Evolutionary conservation across 257 asterid species (phyloP).

Genomic region (Schizonepeta tenuifolia): DNA sequence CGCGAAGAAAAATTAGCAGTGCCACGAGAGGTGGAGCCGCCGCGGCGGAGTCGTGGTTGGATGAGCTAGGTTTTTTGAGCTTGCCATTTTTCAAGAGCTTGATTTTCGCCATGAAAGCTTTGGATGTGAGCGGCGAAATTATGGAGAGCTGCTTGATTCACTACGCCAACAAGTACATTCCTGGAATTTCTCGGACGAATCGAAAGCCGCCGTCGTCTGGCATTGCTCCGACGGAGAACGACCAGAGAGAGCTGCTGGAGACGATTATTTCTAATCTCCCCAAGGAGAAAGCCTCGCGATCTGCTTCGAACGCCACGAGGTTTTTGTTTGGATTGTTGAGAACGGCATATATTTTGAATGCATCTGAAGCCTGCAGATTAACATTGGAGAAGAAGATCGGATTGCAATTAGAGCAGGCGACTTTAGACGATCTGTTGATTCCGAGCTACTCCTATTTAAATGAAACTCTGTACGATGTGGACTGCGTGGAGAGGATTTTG

Average conservation of each 20-base stretch:
- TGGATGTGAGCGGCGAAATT: constrained; percentile 68
- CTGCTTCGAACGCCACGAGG: constrained; percentile 54
- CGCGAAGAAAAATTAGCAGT: constrained; percentile 37
- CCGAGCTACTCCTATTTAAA: constrained; percentile 95
- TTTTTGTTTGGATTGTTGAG: constrained; percentile 77
- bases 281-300: constrained; percentile 42
- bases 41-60: constrained; percentile 64
- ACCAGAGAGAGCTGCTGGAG: constrained; percentile 88
- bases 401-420: constrained; percentile 78
- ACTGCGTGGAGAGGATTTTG: constrained; percentile 86
- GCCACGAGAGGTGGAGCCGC: constrained; percentile 30
- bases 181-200: constrained; percentile 73
- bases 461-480: constrained; percentile 91
- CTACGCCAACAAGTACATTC: constrained; percentile 77
- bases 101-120: constrained; percentile 63
- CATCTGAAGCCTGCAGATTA: constrained; percentile 64
- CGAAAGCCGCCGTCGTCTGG: constrained; percentile 63
- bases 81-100: constrained; percentile 62
- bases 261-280: constrained; percentile 71
- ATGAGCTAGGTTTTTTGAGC: constrained; percentile 69
- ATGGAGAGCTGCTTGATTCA: constrained; percentile 80
- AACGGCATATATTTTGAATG: constrained; percentile 74
- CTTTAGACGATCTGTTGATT: constrained; percentile 81
- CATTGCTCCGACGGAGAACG: constrained; percentile 58
- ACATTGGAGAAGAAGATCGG: constrained; percentile 89